Conservation (phyloP, 306 rosid species). For the Lithocarpus polystachyus region DNA sequence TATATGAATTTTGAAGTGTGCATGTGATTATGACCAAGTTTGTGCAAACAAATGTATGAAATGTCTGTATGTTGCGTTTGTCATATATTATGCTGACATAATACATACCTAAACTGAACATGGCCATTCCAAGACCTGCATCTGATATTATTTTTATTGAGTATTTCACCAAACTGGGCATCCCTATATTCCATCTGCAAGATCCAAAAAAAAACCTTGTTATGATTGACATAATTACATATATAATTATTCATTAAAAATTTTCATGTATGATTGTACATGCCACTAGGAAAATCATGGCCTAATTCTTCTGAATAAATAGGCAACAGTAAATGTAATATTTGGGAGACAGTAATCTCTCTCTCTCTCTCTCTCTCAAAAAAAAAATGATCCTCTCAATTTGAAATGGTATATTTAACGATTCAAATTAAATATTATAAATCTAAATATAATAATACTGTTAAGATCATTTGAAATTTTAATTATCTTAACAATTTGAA, state of each 20-base stretch:
- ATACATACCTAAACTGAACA: slow-evolving; percentile 40
- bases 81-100: neutral
- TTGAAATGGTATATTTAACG: too few relatives aligned
- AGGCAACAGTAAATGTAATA: neutral
- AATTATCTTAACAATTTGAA: too few relatives aligned
- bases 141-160: slow-evolving; percentile 40
- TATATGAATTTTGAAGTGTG: too few relatives aligned
- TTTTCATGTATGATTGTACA: neutral
- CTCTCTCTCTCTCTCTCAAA: too few relatives aligned
- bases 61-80: neutral
- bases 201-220: neutral
- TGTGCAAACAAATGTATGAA: neutral
- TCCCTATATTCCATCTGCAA: slow-evolving; percentile 40
- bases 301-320: neutral
- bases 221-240: neutral
- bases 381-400: too few relatives aligned
- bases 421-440: too few relatives aligned
- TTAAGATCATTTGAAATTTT: too few relatives aligned
- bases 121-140: slow-evolving; percentile 52
- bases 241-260: neutral
- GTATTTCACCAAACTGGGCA: slow-evolving; percentile 45
- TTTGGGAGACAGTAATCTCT: too few relatives aligned
- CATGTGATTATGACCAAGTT: neutral
- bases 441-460: too few relatives aligned
- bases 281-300: neutral